Evolutionary conservation across 192 early-diverging fungal genomes (phyloP).

Genomic region (Nowakowskiella sp.): DNA sequence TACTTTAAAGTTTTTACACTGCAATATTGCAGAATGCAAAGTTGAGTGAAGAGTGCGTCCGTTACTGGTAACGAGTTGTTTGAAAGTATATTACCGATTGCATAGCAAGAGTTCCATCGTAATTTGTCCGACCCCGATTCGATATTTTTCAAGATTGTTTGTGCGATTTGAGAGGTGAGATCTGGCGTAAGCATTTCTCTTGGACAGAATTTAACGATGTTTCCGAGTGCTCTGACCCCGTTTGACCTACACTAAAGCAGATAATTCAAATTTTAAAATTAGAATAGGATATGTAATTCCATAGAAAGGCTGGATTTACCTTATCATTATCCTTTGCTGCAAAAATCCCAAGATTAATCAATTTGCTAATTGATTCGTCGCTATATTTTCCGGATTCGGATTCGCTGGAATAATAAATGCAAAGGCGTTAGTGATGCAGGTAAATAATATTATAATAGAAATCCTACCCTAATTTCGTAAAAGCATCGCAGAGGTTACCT

Average conservation of each 20-base stretch:
- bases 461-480: constrained; percentile 32
- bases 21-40: constrained; percentile 40
- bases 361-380: constrained; percentile 30
- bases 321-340: constrained; percentile 68
- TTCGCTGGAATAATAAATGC: constrained; percentile 9
- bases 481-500: constrained; percentile 62
- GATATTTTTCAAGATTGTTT: constrained; percentile 47
- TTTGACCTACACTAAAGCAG: constrained; percentile 50
- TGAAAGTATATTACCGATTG: constrained; percentile 52
- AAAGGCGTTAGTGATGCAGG: neutral
- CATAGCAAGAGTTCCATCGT: constrained; percentile 76
- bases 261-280: neutral
- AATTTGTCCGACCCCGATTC: constrained; percentile 58
- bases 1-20: constrained; percentile 71
- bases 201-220: constrained; percentile 48
- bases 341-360: constrained; percentile 37
- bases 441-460: neutral
- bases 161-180: constrained; percentile 38
- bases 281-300: constrained; percentile 1
- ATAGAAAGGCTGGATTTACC: constrained; percentile 19
- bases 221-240: constrained; percentile 63
- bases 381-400: constrained; percentile 32
- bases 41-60: constrained; percentile 37
- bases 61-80: constrained; percentile 53
- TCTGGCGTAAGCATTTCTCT: constrained; percentile 34